Percentiles rank a stretch among this genome's conserved stretches.
These are phyloP conservation scores for Halophytophthora batemanensis DNA, from an alignment of 352 stramenopile species.

Conservation along the genomic window DNA sequence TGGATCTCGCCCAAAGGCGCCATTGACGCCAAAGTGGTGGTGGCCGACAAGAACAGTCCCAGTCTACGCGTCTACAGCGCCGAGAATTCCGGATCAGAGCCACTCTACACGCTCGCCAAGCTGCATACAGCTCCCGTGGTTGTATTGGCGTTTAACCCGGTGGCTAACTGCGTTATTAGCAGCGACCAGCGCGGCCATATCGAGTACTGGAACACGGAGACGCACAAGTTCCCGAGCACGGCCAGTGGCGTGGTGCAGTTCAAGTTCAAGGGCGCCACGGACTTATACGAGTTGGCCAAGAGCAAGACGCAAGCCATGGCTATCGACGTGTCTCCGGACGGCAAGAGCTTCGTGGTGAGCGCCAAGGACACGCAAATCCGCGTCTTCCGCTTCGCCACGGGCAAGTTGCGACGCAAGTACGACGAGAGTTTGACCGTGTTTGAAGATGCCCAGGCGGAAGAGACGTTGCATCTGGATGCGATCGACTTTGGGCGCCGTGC, in stretches of 20 bases:
- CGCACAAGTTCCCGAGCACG: slow-evolving; percentile 45
- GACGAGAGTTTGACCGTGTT: slow-evolving; percentile 89
- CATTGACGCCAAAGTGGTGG: slow-evolving; percentile 68
- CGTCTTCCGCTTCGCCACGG: slow-evolving; percentile 84
- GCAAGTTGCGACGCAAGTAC: slow-evolving; percentile 88
- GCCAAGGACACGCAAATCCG: slow-evolving; percentile 88
- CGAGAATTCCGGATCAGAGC: slow-evolving; percentile 50
- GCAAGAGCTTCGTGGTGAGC: slow-evolving; percentile 82
- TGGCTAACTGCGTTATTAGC: slow-evolving; percentile 89
- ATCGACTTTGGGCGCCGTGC: slow-evolving; percentile 87
- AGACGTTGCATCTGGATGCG: slow-evolving; percentile 73
- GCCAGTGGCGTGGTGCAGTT: slow-evolving; percentile 51
- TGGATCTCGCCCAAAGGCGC: slow-evolving; percentile 67
- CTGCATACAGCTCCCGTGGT: slow-evolving; percentile 92
- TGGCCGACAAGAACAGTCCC: slow-evolving; percentile 61
- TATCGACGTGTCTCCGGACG: slow-evolving; percentile 68
- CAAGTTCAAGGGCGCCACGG: slow-evolving; percentile 95
- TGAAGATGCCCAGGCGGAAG: slow-evolving; percentile 80
- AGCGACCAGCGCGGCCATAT: slow-evolving; percentile 91
- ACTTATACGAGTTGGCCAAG: slow-evolving; percentile 96
- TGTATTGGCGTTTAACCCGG: slow-evolving; percentile 82
- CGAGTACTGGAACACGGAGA: slow-evolving; percentile 91
- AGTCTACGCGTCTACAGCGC: slow-evolving; percentile 87
- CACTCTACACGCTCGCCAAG: slow-evolving; percentile 64
- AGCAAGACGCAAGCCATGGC: slow-evolving; percentile 79